phyloP scores from a whole-genome alignment of 176 grass and related monocot species.

The Oryza punctata region DNA sequence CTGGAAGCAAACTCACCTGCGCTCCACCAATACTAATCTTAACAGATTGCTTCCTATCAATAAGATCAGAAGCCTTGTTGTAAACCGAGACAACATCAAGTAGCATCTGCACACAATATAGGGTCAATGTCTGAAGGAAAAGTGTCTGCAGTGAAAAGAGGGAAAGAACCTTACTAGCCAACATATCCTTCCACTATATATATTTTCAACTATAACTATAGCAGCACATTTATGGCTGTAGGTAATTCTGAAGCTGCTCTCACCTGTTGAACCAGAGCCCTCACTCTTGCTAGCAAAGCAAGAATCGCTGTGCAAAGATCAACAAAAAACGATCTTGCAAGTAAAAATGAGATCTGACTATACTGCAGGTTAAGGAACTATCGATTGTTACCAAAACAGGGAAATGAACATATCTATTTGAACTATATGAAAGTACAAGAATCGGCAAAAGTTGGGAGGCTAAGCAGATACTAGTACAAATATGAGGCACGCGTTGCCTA shows the following conservation, averaged over 20 bases:
- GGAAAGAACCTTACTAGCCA: not conserved
- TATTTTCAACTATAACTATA: not conserved
- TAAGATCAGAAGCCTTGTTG: slow-evolving; percentile 79
- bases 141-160: slow-evolving; percentile 12
- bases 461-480: not conserved
- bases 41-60: slow-evolving; percentile 71
- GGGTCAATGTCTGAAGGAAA: slow-evolving; percentile 24
- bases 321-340: slow-evolving; percentile 89
- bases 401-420: slow-evolving; percentile 3
- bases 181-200: slow-evolving; percentile 25
- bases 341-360: slow-evolving; percentile 86
- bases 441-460: not conserved
- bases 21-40: slow-evolving; percentile 71
- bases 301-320: slow-evolving; percentile 66
- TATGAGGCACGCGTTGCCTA: slow-evolving; percentile 9
- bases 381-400: slow-evolving; percentile 4
- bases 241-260: slow-evolving; percentile 20
- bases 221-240: not conserved
- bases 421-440: not conserved
- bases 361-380: slow-evolving; percentile 57
- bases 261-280: slow-evolving; percentile 87
- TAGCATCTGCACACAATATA: slow-evolving; percentile 60
- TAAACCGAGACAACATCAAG: slow-evolving; percentile 72
- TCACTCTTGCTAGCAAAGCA: slow-evolving; percentile 76
- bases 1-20: slow-evolving; percentile 56